Percentiles rank a stretch among this genome's conserved stretches.
phyloP scores from a whole-genome alignment of 1,284 basidiomycete species.

The Fomitopsis schrenkii region DNA sequence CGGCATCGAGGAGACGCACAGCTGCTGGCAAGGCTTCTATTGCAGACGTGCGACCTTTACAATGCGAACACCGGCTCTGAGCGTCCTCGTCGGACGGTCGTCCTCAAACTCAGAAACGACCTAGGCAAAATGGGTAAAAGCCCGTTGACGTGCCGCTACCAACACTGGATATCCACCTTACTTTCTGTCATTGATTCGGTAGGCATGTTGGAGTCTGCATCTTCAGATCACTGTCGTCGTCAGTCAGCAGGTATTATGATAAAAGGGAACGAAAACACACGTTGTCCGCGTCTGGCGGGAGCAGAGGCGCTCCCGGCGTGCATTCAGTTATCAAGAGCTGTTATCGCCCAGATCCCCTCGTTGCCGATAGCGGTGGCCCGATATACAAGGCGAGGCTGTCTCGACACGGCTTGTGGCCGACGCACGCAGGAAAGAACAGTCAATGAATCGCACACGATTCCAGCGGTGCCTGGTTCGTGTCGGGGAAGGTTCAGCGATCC shows the following conservation, averaged over 20 bases:
- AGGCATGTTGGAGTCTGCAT: not conserved
- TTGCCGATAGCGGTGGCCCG: not conserved
- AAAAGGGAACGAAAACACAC: not conserved
- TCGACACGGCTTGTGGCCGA: not conserved
- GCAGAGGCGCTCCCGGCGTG: not conserved
- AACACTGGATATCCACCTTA: not conserved
- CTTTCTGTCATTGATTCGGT: not conserved
- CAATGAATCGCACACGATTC: not conserved
- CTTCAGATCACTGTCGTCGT: not conserved
- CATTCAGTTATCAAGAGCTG: not conserved
- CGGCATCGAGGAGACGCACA: not conserved
- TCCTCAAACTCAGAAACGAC: not conserved
- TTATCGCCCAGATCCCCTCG: not conserved
- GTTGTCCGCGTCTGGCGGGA: not conserved
- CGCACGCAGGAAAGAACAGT: not conserved
- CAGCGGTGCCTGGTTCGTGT: not conserved
- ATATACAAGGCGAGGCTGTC: not conserved
- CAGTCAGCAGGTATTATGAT: not conserved
- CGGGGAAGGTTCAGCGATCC: not conserved
- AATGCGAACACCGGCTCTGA: not conserved
- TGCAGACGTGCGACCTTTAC: not conserved
- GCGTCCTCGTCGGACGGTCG: not conserved
- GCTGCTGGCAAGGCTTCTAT: not conserved
- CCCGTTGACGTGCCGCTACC: not conserved
- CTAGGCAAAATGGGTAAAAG: not conserved